A percentile compares a stretch with the other conserved stretches of the same genome.
These are phyloP conservation scores for Phlebiopsis gigantea DNA, from an alignment of 768 basidiomycete genomes.

Conservation along the genomic window DNA sequence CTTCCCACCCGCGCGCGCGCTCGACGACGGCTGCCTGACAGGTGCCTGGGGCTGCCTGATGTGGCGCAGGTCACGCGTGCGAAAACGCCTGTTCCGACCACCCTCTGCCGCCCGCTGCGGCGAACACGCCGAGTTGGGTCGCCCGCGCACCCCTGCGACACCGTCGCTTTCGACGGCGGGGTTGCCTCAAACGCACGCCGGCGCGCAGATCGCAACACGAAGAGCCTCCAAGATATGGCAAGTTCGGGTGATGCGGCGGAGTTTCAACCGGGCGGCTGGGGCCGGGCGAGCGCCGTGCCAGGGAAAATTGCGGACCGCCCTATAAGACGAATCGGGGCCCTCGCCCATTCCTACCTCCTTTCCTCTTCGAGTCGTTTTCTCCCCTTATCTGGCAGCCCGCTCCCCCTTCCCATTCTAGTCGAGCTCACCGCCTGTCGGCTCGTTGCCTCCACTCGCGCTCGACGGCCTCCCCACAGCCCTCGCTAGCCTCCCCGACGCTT, in stretches of 20 bases:
- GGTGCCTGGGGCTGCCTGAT: constrained; percentile 9
- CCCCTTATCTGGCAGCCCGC: constrained; percentile 13
- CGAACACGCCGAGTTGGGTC: too few species aligned
- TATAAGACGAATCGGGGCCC: constrained; percentile 15
- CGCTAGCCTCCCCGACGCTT: background rate
- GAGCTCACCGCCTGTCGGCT: constrained; percentile 4
- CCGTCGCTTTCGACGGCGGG: background rate
- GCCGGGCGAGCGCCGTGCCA: constrained; percentile 7
- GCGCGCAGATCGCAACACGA: background rate
- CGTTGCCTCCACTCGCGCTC: constrained; percentile 1
- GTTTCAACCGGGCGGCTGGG: constrained; percentile 2
- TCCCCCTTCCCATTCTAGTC: constrained; percentile 12
- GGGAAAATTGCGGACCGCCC: constrained; percentile 3
- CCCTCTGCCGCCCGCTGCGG: too few species aligned
- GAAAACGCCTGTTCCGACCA: constrained; percentile 11
- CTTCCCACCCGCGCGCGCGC: background rate
- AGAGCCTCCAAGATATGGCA: constrained; percentile 6
- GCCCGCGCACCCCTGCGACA: background rate
- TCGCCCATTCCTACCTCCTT: constrained; percentile 13
- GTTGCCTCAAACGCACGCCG: background rate
- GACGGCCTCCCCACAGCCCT: background rate
- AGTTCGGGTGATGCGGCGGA: constrained; percentile 4
- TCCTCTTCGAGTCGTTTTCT: constrained; percentile 18
- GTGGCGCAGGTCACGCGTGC: constrained; percentile 17
- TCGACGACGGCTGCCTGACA: constrained; percentile 2